Conservation (phyloP, 2,329 filamentous ascomycete species). For the Colletotrichum chlorophyti region DNA sequence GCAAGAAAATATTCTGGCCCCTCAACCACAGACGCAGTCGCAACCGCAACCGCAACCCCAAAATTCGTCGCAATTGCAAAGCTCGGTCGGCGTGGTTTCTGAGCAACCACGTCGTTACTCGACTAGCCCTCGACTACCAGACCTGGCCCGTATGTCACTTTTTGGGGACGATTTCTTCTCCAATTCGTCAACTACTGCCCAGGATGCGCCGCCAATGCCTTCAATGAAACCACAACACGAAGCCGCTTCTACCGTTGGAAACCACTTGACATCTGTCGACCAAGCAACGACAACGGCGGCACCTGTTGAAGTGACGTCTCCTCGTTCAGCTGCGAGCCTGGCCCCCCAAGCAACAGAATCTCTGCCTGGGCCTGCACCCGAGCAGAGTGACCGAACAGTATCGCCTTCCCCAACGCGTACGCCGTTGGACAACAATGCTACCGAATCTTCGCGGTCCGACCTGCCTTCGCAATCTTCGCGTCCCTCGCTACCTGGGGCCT, state of each 20-base stretch:
- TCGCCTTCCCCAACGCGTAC: neutral
- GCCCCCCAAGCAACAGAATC: constrained; percentile 3
- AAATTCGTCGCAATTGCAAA: constrained; percentile 31
- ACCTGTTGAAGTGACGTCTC: neutral
- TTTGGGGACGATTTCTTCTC: constrained; percentile 67
- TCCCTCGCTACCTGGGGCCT: constrained; percentile 39
- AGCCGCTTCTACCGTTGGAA: neutral
- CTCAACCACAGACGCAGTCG: too few species aligned
- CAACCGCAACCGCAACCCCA: too few species aligned
- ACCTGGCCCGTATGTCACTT: constrained; percentile 63
- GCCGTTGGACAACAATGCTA: neutral
- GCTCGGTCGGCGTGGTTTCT: constrained; percentile 3
- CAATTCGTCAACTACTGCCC: constrained; percentile 33
- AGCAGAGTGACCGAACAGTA: neutral
- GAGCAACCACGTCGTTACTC: constrained; percentile 44
- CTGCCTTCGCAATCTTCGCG: constrained; percentile 20
- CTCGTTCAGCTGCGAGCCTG: neutral
- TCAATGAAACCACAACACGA: neutral
- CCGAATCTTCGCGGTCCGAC: neutral
- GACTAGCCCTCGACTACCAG: constrained; percentile 63
- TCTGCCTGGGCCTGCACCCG: neutral
- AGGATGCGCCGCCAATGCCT: constrained; percentile 35
- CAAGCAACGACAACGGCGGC: neutral
- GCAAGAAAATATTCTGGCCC: neutral
- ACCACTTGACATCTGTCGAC: neutral